A percentile compares a stretch with the other conserved stretches of the same genome.
Conservation (phyloP, 495 filamentous ascomycete species). For the Filosporella fistucella region DNA sequence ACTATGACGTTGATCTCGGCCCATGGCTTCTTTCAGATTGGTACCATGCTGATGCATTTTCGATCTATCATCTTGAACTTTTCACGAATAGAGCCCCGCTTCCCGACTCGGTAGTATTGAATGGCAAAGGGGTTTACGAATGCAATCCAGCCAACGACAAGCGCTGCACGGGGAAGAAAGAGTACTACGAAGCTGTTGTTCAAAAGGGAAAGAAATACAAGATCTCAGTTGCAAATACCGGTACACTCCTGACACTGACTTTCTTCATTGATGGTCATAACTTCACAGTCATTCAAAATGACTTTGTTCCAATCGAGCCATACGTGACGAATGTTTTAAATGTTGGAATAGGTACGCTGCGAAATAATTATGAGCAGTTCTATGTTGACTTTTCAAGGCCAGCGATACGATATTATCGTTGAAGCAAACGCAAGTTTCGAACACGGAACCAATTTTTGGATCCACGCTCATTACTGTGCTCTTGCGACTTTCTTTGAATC, state of each 20-base stretch:
- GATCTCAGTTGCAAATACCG: slow-evolving; percentile 51
- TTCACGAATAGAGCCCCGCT: background rate
- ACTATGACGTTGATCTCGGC: slow-evolving; percentile 42
- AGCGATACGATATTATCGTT: slow-evolving; percentile 52
- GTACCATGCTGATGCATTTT: slow-evolving; percentile 8
- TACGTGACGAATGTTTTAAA: slow-evolving; percentile 38
- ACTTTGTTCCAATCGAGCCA: slow-evolving; percentile 47
- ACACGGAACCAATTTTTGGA: too few relatives aligned
- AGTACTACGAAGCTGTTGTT: slow-evolving; percentile 25
- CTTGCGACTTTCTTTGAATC: too few relatives aligned
- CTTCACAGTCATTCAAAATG: slow-evolving; percentile 40
- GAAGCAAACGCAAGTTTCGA: slow-evolving; percentile 29
- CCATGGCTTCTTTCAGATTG: slow-evolving; percentile 43
- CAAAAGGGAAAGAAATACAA: slow-evolving; percentile 31
- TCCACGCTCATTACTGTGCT: too few relatives aligned
- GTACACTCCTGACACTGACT: slow-evolving; percentile 40
- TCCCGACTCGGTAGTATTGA: slow-evolving; percentile 14
- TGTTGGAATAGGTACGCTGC: slow-evolving; percentile 66
- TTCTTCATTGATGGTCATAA: slow-evolving; percentile 45
- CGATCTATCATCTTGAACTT: background rate
- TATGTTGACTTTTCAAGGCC: slow-evolving; percentile 11
- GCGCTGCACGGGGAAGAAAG: background rate
- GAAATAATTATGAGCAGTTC: too few relatives aligned
- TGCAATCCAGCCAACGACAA: background rate
- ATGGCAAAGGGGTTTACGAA: slow-evolving; percentile 3